Conservation (phyloP, 2,329 filamentous ascomycete genomes). For the Peltaster fructicola region DNA sequence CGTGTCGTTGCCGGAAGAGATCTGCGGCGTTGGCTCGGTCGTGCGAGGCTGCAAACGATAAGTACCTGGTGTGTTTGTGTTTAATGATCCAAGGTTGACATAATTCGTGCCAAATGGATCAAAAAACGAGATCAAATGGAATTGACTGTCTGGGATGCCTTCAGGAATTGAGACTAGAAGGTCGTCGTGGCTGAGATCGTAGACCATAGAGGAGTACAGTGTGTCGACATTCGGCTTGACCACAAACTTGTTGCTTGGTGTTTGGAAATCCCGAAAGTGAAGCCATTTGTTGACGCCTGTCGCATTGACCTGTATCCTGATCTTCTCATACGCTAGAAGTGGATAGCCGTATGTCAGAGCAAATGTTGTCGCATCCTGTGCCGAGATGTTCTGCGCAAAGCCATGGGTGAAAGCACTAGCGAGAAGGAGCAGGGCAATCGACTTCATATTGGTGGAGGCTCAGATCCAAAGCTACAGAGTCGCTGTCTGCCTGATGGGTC, state of each 20-base stretch:
- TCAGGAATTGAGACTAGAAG: constrained; percentile 7
- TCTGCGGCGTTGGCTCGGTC: constrained; percentile 1
- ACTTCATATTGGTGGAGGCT: too few relatives aligned
- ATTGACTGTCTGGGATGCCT: constrained; percentile 5
- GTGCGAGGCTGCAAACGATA: constrained; percentile 4
- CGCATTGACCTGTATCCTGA: constrained; percentile 1
- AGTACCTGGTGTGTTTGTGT: constrained; percentile 3
- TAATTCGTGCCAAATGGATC: constrained; percentile 8
- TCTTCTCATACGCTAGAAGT: constrained; percentile 7
- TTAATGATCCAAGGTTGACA: constrained; percentile 6
- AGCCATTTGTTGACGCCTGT: constrained; percentile 6
- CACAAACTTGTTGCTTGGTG: constrained; percentile 4
- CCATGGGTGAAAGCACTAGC: too few relatives aligned
- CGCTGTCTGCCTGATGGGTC: too few relatives aligned
- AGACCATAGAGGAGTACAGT: constrained; percentile 8
- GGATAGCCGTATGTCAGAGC: constrained; percentile 11
- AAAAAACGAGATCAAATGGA: constrained; percentile 6
- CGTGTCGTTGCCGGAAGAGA: constrained; percentile 1
- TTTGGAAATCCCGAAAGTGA: constrained; percentile 4
- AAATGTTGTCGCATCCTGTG: constrained; percentile 8
- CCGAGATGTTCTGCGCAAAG: constrained; percentile 1
- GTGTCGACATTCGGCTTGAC: constrained; percentile 13
- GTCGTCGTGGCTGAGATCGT: constrained; percentile 9
- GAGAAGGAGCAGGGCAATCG: too few relatives aligned
- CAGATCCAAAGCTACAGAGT: too few relatives aligned